A percentile compares a stretch with the other conserved stretches of the same genome.
Conservation (phyloP, 805 yeast genomes). For the Ogataea methanolica region DNA sequence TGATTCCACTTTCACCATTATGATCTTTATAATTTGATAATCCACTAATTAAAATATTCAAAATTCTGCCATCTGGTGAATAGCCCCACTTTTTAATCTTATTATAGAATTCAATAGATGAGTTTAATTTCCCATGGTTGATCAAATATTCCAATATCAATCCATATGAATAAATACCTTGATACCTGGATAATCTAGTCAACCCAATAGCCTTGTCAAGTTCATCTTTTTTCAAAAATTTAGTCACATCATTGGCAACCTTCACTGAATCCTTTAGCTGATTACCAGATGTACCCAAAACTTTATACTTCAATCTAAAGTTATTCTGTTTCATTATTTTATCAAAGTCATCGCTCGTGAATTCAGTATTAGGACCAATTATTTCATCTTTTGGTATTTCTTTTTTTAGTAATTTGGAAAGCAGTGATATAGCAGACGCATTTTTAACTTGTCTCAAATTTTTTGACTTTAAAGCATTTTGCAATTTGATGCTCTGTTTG, state of each 20-base stretch:
- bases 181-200: slow-evolving; percentile 23
- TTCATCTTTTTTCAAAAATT: slow-evolving; percentile 47
- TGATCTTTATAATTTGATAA: slow-evolving; percentile 31
- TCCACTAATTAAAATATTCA: slow-evolving; percentile 44
- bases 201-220: slow-evolving; percentile 42
- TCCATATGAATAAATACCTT: slow-evolving; percentile 61
- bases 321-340: slow-evolving; percentile 27
- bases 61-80: slow-evolving; percentile 43
- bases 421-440: slow-evolving; percentile 24
- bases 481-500: slow-evolving; percentile 1
- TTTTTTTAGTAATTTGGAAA: slow-evolving; percentile 17
- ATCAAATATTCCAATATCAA: slow-evolving; percentile 50
- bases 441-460: slow-evolving; percentile 21
- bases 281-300: slow-evolving; percentile 55
- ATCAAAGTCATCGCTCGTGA: slow-evolving; percentile 24
- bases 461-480: slow-evolving; percentile 13
- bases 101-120: slow-evolving; percentile 46
- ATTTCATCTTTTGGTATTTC: slow-evolving; percentile 12
- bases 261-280: slow-evolving; percentile 55
- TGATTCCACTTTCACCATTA: slow-evolving; percentile 15
- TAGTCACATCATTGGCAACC: slow-evolving; percentile 49
- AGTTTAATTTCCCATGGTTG: slow-evolving; percentile 36
- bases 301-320: slow-evolving; percentile 42
- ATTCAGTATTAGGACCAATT: slow-evolving; percentile 21
- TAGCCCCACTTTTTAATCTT: slow-evolving; percentile 62